Evolutionary conservation across 495 filamentous ascomycete genomes (phyloP).

Genomic region (Annulohypoxylon maeteangense): DNA sequence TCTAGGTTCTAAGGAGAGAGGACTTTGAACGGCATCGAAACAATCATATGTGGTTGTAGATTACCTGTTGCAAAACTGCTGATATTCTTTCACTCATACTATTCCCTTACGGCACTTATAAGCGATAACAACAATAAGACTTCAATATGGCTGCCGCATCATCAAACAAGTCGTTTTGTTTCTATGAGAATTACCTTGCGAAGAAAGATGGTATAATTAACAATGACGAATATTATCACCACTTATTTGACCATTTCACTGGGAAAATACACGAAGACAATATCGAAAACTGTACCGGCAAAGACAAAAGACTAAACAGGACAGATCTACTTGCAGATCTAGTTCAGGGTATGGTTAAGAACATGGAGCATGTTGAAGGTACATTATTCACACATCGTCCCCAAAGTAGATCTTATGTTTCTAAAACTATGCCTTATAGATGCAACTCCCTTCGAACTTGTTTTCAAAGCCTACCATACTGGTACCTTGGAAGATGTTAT

Average conservation of each 20-base stretch:
- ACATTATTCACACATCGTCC: background rate
- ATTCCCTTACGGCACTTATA: too few relatives aligned
- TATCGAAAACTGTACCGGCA: background rate
- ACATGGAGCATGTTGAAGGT: constrained; percentile 13
- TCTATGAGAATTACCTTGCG: constrained; percentile 1
- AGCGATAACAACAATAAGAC: background rate
- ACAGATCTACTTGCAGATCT: constrained; percentile 4
- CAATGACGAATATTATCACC: constrained; percentile 21
- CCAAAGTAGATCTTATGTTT: background rate
- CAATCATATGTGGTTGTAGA: too few relatives aligned
- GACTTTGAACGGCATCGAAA: background rate
- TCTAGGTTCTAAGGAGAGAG: background rate
- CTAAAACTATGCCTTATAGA: background rate
- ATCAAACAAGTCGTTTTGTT: constrained; percentile 31
- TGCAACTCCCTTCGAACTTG: constrained; percentile 11
- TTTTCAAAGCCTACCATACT: constrained; percentile 21
- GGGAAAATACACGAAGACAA: constrained; percentile 9
- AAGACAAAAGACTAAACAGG: background rate
- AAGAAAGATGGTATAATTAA: background rate
- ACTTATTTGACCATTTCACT: constrained; percentile 18
- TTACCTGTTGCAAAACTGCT: too few relatives aligned
- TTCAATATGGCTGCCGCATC: background rate
- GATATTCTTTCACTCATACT: too few relatives aligned
- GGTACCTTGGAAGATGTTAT: constrained; percentile 5
- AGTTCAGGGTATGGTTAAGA: constrained; percentile 7